These are phyloP conservation scores for Tylopilus sp. DNA, from an alignment of 768 basidiomycete genomes.

Conservation along the genomic window DNA sequence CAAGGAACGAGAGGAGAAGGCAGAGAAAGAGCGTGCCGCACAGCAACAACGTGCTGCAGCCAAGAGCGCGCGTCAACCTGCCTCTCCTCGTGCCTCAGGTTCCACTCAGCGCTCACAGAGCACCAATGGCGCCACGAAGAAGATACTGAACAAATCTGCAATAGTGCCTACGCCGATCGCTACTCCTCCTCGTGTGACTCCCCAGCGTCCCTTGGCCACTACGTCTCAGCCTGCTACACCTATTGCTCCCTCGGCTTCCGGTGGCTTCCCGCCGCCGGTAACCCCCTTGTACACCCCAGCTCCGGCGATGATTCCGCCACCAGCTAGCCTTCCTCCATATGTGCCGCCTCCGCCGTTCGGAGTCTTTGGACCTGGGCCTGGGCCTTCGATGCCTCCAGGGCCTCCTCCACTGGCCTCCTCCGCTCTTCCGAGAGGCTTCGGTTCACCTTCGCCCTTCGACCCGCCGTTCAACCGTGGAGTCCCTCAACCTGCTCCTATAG, in stretches of 20 bases:
- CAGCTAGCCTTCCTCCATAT: conserved; percentile 51
- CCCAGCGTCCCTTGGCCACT: conserved; percentile 34
- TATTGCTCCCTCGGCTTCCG: conserved; percentile 18
- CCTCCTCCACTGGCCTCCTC: conserved; percentile 50
- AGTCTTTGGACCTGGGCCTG: conserved; percentile 42
- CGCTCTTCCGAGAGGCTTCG: conserved; percentile 52
- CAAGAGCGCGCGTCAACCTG: conserved; percentile 46
- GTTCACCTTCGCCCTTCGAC: conserved; percentile 51
- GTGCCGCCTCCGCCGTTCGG: conserved; percentile 50
- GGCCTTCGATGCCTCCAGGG: conserved; percentile 42
- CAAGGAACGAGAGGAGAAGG: conserved; percentile 62
- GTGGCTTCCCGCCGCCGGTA: conserved; percentile 43
- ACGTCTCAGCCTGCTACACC: conserved; percentile 49
- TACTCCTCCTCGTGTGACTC: conserved; percentile 36
- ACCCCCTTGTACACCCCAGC: conserved; percentile 48
- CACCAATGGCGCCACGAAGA: conserved; percentile 53
- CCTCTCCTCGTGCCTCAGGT: conserved; percentile 50
- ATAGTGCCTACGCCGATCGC: conserved; percentile 28
- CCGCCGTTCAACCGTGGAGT: conserved; percentile 41
- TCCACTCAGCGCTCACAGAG: conserved; percentile 47
- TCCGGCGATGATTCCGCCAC: conserved; percentile 42
- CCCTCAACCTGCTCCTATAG: conserved; percentile 50
- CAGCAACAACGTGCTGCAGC: conserved; percentile 51
- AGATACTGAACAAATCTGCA: conserved; percentile 52
- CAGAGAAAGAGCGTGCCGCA: conserved; percentile 42